Base-by-base conservation (phyloP, 768 basidiomycete species). In the Amanita jacksonii region DNA sequence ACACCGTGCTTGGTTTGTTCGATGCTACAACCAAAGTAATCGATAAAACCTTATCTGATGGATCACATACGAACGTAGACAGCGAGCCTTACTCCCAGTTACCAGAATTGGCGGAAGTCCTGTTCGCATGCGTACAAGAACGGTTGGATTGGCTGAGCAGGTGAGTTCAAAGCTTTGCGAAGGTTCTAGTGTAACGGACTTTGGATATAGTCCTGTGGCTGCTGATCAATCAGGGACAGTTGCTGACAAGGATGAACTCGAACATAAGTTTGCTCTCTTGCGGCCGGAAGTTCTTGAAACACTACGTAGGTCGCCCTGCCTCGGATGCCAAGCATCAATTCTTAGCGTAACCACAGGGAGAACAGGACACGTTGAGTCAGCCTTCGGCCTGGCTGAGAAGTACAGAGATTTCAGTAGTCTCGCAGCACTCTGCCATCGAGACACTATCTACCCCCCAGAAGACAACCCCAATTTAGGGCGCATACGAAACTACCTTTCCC, bases 361-460 rank as follows among this genome's bases (percentile, higher is more conserved):
- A 18, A 75, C 76, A 43, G 85, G 79, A 2, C 72, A 82, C 51
- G 71, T 76, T 12, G 64, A 73, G 19, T 66, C 79, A 37, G 93
- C 92, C 0, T 93, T 88, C 58, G 63, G 69, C 9, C 74, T 97
- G 5, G 92, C 92, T 2, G 90, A 94, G 52, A 70, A 81, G 46
- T 91, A 93, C 58, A 74, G 72, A 22, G 94, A 97, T 61, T 96
- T 88, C 64, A 67, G 73, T 15, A 84, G 77, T 28, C 73, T 98
- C n/a, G 89, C 85, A 23, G 75, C 83, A 10, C 73, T 98, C 5
- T 89, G 91, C 57, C 76, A 89, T 54, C 74, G 73, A 41, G 76
- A 77, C 6, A 65, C 62, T 32, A 77, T 79, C 20, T 86, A 69
- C 50, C 78, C 74, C 5, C 77, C 78, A 1, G 61, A 79, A 38